Evolutionary conservation across 2,329 filamentous ascomycete species (phyloP).

Genomic region (Ceratocystis cubensis): DNA sequence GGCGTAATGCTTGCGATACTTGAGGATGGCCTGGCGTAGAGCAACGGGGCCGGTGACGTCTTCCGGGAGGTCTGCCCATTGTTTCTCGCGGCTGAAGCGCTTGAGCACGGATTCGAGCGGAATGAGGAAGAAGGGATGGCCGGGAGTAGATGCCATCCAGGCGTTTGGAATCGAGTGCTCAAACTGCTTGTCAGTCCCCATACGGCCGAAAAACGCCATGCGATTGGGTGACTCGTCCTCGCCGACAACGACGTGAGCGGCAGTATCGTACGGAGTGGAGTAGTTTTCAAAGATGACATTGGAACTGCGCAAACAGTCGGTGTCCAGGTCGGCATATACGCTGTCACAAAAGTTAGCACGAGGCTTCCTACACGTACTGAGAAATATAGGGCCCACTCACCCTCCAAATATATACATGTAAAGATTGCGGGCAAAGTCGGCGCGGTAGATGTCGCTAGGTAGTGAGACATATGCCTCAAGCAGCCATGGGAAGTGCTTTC

Average conservation of each 20-base stretch:
- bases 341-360: conserved; percentile 12
- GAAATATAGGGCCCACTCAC: conserved; percentile 21
- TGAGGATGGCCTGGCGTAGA: conserved; percentile 20
- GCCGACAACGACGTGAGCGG: neutral
- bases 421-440: conserved; percentile 27
- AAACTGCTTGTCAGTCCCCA: conserved; percentile 26
- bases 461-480: conserved; percentile 26
- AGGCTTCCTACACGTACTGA: too few relatives aligned
- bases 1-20: conserved; percentile 18
- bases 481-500: conserved; percentile 28
- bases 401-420: conserved; percentile 31
- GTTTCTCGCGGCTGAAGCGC: conserved; percentile 9
- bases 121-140: conserved; percentile 28
- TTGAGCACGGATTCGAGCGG: conserved; percentile 23
- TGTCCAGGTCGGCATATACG: conserved; percentile 28
- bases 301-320: conserved; percentile 26
- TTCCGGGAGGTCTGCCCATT: conserved; percentile 16
- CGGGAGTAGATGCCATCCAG: conserved; percentile 30
- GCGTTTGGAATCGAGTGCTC: conserved; percentile 30
- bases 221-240: conserved; percentile 11
- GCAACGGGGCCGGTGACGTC: conserved; percentile 22
- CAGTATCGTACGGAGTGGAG: conserved; percentile 17
- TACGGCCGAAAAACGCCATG: conserved; percentile 27
- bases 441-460: conserved; percentile 28
- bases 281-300: conserved; percentile 24